These are phyloP conservation scores for Phanerodontia chrysosporium DNA, from an alignment of 768 basidiomycete species.

Conservation along the genomic window DNA sequence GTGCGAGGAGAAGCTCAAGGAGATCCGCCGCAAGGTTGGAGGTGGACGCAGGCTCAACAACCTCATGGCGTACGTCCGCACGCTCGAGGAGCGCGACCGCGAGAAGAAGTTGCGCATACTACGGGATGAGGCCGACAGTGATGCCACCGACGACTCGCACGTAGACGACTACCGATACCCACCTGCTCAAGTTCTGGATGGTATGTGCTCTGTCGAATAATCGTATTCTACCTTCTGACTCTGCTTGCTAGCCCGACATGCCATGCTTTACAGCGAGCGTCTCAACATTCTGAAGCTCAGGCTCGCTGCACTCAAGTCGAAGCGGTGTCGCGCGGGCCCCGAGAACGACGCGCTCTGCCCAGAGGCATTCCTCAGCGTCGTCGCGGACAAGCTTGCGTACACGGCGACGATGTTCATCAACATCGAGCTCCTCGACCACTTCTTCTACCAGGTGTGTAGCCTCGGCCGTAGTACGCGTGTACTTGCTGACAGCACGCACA, in stretches of 20 bases:
- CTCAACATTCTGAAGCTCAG: conserved; percentile 82
- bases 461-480: neutral
- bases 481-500: conserved; percentile 27
- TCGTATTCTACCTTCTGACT: neutral
- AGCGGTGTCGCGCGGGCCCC: conserved; percentile 83
- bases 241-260: conserved; percentile 73
- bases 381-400: conserved; percentile 93
- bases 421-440: conserved; percentile 95
- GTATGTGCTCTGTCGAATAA: conserved; percentile 40
- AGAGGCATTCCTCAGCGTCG: conserved; percentile 93
- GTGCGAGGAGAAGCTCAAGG: conserved; percentile 84
- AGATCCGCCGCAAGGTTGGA: conserved; percentile 85
- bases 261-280: conserved; percentile 82
- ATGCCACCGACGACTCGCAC: conserved; percentile 55
- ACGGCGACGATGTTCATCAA: conserved; percentile 99
- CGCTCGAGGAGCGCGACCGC: conserved; percentile 72
- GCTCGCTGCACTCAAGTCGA: conserved; percentile 80
- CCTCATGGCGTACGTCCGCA: conserved; percentile 77
- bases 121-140: conserved; percentile 34
- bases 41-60: conserved; percentile 75
- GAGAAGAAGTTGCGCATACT: conserved; percentile 54
- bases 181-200: conserved; percentile 87
- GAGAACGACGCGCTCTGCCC: conserved; percentile 90
- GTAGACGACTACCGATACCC: conserved; percentile 86
- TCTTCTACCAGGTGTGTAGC: conserved; percentile 89